phyloP scores from a whole-genome alignment of 768 basidiomycete genomes.

The Tricholoma terreum region DNA sequence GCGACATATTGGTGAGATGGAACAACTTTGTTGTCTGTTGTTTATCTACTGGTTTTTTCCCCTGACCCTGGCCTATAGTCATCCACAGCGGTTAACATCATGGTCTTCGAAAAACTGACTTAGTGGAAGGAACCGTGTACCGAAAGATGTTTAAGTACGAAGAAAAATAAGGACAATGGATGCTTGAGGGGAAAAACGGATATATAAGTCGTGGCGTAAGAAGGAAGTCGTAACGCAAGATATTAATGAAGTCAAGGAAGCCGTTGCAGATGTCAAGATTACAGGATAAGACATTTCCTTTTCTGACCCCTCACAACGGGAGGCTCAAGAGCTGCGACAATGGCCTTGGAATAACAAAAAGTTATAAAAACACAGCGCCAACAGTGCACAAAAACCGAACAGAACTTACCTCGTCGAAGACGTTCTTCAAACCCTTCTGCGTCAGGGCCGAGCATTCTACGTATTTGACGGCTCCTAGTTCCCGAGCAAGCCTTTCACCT shows the following conservation, averaged over 20 bases:
- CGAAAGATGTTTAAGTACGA: conserved; percentile 40
- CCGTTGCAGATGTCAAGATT: conserved; percentile 29
- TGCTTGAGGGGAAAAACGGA: conserved; percentile 35
- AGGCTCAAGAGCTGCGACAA: conserved; percentile 97
- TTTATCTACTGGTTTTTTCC: neutral
- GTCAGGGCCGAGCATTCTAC: conserved; percentile 99
- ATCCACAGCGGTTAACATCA: neutral
- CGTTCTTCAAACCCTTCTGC: conserved; percentile 99
- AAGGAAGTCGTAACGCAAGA: conserved; percentile 32
- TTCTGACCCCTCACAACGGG: conserved; percentile 84
- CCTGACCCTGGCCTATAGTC: no score
- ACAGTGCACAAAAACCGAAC: conserved; percentile 2
- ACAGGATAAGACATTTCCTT: conserved; percentile 83
- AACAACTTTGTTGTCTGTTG: conserved; percentile 8
- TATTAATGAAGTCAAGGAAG: conserved; percentile 19
- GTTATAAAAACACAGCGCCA: conserved; percentile 9
- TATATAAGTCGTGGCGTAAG: conserved; percentile 44
- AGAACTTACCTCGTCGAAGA: conserved; percentile 92
- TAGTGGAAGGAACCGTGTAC: conserved; percentile 12
- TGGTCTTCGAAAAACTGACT: conserved; percentile 16
- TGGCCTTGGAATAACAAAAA: conserved; percentile 57
- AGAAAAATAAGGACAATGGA: conserved; percentile 27
- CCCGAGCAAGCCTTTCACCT: conserved; percentile 93
- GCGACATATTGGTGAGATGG: conserved; percentile 42
- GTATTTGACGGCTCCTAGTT: conserved; percentile 97